Evolutionary conservation across 306 rosid genomes (phyloP).

Genomic region (Prunus salicina): DNA sequence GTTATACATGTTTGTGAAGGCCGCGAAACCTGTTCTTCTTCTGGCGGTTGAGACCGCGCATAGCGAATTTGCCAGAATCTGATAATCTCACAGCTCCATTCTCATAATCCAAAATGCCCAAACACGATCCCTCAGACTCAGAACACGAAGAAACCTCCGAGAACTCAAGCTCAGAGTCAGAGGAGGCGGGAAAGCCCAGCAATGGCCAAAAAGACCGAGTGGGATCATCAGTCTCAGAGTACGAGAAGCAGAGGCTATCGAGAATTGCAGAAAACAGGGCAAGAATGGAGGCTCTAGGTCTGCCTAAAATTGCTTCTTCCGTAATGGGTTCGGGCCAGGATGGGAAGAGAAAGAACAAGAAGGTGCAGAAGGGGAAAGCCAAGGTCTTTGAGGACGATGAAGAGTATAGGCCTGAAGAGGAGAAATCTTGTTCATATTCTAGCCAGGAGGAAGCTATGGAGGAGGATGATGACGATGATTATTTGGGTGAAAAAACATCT

Average conservation of each 20-base stretch:
- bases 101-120: constrained; percentile 27
- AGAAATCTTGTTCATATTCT: constrained; percentile 35
- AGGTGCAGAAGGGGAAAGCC: constrained; percentile 39
- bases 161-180: constrained; percentile 39
- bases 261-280: constrained; percentile 78
- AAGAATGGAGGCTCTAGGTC: constrained; percentile 72
- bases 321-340: constrained; percentile 34
- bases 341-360: constrained; percentile 5
- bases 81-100: not conserved
- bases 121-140: constrained; percentile 28
- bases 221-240: constrained; percentile 30
- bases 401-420: constrained; percentile 63
- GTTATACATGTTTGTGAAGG: not conserved
- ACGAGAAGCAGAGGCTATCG: constrained; percentile 71
- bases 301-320: constrained; percentile 58
- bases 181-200: constrained; percentile 16
- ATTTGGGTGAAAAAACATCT: constrained; percentile 28
- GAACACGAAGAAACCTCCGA: constrained; percentile 28
- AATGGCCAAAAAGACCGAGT: constrained; percentile 2
- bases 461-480: constrained; percentile 34
- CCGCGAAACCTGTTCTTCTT: not conserved
- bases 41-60: not conserved
- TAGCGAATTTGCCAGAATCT: not conserved
- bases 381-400: constrained; percentile 39
- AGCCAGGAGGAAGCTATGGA: constrained; percentile 24